These are phyloP conservation scores for Fraxinus platypoda DNA, from an alignment of 305 asterid species.

Conservation along the genomic window DNA sequence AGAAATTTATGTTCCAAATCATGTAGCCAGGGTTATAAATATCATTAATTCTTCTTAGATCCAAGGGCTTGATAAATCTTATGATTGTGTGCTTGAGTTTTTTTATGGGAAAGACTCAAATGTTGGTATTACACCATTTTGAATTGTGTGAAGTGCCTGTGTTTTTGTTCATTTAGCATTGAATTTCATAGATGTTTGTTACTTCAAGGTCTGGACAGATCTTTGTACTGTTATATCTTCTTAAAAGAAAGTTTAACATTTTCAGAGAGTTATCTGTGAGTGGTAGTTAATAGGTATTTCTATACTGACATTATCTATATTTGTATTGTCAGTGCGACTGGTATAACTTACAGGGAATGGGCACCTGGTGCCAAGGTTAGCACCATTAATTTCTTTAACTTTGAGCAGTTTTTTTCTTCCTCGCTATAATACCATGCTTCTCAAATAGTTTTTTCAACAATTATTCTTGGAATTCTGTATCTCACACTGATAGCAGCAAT, in stretches of 20 bases:
- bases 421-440: background rate
- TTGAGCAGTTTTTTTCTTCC: background rate
- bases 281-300: slow-evolving; percentile 10
- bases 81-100: slow-evolving; percentile 4
- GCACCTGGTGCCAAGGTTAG: slow-evolving; percentile 99
- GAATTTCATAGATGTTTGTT: slow-evolving; percentile 3
- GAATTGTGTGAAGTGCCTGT: slow-evolving; percentile 11
- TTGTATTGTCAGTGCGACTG: slow-evolving; percentile 73
- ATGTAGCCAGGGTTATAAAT: slow-evolving; percentile 3
- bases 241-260: background rate
- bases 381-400: slow-evolving; percentile 20
- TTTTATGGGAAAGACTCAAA: slow-evolving; percentile 2
- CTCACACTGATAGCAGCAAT: background rate
- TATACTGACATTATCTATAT: slow-evolving; percentile 29
- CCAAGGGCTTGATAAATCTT: background rate
- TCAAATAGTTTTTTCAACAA: background rate
- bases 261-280: background rate
- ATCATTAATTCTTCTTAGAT: background rate
- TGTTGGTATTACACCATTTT: background rate
- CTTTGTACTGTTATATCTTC: background rate
- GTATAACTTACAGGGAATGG: slow-evolving; percentile 98
- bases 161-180: slow-evolving; percentile 1
- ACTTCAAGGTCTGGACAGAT: background rate
- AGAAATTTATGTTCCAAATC: slow-evolving; percentile 11
- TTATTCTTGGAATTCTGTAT: background rate